Evolutionary conservation across 371 early-diverging fungal genomes (phyloP), one percentile per base, ranked within the genome.

Genomic region (Mortierella polycephala): DNA sequence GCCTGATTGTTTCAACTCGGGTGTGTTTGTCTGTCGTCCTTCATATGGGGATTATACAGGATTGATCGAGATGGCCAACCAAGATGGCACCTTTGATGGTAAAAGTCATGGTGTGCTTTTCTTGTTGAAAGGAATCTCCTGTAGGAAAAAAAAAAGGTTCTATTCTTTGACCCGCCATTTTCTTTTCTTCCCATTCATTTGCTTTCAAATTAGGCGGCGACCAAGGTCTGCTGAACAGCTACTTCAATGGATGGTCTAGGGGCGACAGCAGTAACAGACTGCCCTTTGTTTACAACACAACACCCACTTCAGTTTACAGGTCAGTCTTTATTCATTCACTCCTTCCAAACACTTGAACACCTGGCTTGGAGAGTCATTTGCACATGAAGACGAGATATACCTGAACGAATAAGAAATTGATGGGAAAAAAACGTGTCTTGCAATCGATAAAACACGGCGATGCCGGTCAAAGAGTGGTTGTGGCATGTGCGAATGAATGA

Each of bases 1-100:
- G 91, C 96, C 96, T 0, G 96, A 97, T 75, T 94, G 95, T 69
- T 98, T 98, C 85, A 98, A 98, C 77, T 96, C 97, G 20, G 98
- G 98, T 3, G 95, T 98, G 4, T 94, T 98, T 88, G 92, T 96
- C 21, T 74, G 89, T 14, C 81, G 84, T 13, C 98, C 98, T 0
- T 84, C 83, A 30, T 71, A 81, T 12, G 81, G 72, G 12, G 82
- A 85, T 1, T 95, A 85, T 65, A 52, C 75, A 0, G 88, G 81
- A 0, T 77, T 96, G 42, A 67, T 86, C 23, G 74, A 81, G 30
- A 64, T 88, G 63, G 92, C 94, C 2, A 47, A 66, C 6, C 68
- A 81, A 8, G 69, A 85, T 42, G 94, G 93, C 5, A 89, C 91
- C 18, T 95, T 94, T 85, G 96, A 95, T 81, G 94, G 93, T 90